Conservation (phyloP, 2,329 filamentous ascomycete genomes). For the Cadophora sp. region DNA sequence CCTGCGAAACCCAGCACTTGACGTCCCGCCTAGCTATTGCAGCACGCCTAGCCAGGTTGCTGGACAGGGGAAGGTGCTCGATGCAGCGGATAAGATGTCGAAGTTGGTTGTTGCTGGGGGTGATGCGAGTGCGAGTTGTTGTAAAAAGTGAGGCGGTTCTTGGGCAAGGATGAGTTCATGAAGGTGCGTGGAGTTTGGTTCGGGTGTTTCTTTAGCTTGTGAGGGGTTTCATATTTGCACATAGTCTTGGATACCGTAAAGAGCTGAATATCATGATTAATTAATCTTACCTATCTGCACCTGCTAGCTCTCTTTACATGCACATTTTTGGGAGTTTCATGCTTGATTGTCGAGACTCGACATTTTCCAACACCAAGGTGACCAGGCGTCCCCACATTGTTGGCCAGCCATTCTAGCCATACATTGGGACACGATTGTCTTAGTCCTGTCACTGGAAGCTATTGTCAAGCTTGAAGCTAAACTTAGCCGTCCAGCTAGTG, state of each 20-base stretch:
- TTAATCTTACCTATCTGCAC: not conserved
- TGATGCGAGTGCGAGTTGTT: slow-evolving; percentile 34
- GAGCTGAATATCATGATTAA: not conserved
- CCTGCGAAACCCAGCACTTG: slow-evolving; percentile 61
- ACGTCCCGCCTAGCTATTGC: slow-evolving; percentile 70
- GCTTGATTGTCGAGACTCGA: too few relatives aligned
- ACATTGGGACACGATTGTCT: not conserved
- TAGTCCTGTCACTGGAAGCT: not conserved
- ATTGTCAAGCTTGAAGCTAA: not conserved
- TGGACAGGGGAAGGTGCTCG: slow-evolving; percentile 51
- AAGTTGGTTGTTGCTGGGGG: slow-evolving; percentile 35
- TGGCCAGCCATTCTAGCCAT: not conserved
- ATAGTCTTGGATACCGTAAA: not conserved
- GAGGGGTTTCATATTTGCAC: not conserved
- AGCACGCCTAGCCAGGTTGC: slow-evolving; percentile 74
- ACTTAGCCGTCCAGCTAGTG: not conserved
- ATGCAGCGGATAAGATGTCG: slow-evolving; percentile 56
- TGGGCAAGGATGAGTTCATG: not conserved
- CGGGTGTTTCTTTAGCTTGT: not conserved
- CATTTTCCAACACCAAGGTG: too few relatives aligned
- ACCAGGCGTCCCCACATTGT: too few relatives aligned
- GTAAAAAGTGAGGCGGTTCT: slow-evolving; percentile 35
- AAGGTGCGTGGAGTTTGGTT: not conserved
- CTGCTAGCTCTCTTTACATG: too few relatives aligned
- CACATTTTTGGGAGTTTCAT: too few relatives aligned